Base-by-base conservation (phyloP, 2,329 filamentous ascomycete species). In the Ceratocystis colombiana region DNA sequence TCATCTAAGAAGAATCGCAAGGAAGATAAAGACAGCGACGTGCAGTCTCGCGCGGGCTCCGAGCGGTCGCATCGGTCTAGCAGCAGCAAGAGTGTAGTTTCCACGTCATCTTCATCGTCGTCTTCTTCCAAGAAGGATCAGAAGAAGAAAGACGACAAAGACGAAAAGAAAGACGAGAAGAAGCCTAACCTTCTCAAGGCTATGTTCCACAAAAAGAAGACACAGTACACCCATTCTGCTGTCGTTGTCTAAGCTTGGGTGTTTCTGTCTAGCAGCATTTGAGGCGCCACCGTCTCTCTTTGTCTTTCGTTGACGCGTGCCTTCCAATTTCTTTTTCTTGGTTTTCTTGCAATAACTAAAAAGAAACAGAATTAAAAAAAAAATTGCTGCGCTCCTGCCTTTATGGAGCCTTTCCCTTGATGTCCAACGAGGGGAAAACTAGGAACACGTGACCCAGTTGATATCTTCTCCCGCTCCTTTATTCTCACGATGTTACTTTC, bases 161-260 rank as follows among this genome's bases (percentile, higher is more conserved):
- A 64, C 3, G 68, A 79, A 72, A 79, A 77, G 70, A 68, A 71
- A 76, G 53, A 64, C 2, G 68, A 79, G 72, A 79, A 77, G 70
- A 72, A 73, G 64, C 74, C 71, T 50, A 84, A 79, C 71, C 82
- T 84, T 81, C 77, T 85, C 69, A 84, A 84, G 75, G 74, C 77
- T 2, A 69, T 85, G 67, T 84, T 85, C 72, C 82, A 80, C 76
- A 80, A 77, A 74, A 83, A 81, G 74, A 81, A 80, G 73, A 76
- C 63, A 1, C 57, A 65, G 20, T 64, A 64, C 59, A n/a, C 63
- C 4, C 48, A 67, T 41, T 57, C 65, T 25, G 41, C 62, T 17
- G 62, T 67, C 10, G 64, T 44, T 20, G 64, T 48, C 5, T 67
- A 50, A 15, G 37, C 37, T 61, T 30, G 53, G 22, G 10, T 7